A percentile compares a stretch with the other conserved stretches of the same genome.
These are phyloP conservation scores for Claviceps purpurea DNA, from an alignment of 2,329 filamentous ascomycete species.

Conservation along the genomic window DNA sequence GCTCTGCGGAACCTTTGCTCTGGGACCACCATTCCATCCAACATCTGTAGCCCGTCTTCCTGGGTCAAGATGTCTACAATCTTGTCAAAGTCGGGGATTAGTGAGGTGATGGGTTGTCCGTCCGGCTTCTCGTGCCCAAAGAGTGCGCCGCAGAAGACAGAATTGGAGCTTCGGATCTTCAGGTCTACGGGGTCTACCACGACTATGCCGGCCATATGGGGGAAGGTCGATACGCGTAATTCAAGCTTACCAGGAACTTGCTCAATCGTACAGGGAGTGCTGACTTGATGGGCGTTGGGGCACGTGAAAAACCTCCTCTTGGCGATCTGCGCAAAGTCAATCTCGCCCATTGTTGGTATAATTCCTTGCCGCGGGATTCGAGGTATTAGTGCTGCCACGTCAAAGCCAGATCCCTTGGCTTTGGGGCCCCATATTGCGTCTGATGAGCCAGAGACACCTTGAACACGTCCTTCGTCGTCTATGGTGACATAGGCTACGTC, in stretches of 20 bases:
- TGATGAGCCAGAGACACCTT: conserved; percentile 59
- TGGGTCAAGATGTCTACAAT: conserved; percentile 70
- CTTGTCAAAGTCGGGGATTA: conserved; percentile 80
- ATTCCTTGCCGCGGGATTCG: conserved; percentile 66
- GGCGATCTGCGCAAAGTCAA: conserved; percentile 65
- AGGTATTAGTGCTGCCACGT: conserved; percentile 68
- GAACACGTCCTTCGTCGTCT: conserved; percentile 64
- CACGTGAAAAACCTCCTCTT: conserved; percentile 74
- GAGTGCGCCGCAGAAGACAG: conserved; percentile 81
- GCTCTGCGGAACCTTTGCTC: conserved; percentile 93
- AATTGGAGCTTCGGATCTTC: conserved; percentile 81
- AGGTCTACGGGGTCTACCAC: conserved; percentile 71
- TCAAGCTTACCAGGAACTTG: conserved; percentile 55
- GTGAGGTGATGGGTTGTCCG: conserved; percentile 61
- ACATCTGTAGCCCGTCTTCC: conserved; percentile 69
- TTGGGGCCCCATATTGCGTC: conserved; percentile 75
- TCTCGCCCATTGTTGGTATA: conserved; percentile 53
- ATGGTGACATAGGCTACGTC: conserved; percentile 69
- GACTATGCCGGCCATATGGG: conserved; percentile 93
- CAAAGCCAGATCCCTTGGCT: conserved; percentile 50
- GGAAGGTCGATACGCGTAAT: conserved; percentile 82
- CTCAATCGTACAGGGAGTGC: conserved; percentile 73
- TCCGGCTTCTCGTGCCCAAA: conserved; percentile 82
- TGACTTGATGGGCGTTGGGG: conserved; percentile 60
- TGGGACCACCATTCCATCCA: conserved; percentile 91